phyloP scores from a whole-genome alignment of 768 basidiomycete species.

The Mrakia hoshinonis region DNA sequence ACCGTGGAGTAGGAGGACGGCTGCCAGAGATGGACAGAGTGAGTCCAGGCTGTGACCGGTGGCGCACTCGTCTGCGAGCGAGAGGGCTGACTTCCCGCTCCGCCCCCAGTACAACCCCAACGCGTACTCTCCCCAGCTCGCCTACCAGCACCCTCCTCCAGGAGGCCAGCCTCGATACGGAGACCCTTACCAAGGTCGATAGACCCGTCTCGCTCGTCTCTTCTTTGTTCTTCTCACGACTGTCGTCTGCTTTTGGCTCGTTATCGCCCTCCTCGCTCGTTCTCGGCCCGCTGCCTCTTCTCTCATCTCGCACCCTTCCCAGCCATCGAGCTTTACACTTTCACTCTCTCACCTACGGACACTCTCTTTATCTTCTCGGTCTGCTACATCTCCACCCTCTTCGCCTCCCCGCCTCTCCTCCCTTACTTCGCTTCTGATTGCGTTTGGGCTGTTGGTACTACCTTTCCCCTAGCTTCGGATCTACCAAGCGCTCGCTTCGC shows the following conservation, averaged over 20 bases:
- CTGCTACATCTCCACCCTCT: background rate
- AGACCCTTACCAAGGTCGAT: background rate
- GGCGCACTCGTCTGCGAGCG: no score
- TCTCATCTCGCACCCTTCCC: background rate
- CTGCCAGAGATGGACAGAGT: constrained; percentile 15
- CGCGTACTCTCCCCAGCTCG: background rate
- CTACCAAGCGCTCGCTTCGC: no score
- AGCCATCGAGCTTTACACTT: background rate
- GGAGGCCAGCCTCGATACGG: constrained; percentile 1
- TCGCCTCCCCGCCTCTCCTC: background rate
- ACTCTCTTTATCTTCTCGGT: background rate
- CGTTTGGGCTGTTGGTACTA: background rate
- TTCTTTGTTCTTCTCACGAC: background rate
- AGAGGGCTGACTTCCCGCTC: background rate
- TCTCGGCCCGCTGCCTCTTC: background rate
- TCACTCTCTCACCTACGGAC: background rate
- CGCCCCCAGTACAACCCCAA: constrained; percentile 20
- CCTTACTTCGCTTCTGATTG: background rate
- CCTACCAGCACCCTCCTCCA: background rate
- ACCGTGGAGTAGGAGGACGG: background rate
- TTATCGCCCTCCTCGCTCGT: background rate
- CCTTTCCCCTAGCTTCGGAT: background rate
- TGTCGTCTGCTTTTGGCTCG: background rate
- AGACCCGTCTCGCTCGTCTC: background rate
- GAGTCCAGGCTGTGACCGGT: background rate